These are phyloP conservation scores for Artemisia argyi DNA, from an alignment of 129 eudicot genomes.

Conservation along the genomic window DNA sequence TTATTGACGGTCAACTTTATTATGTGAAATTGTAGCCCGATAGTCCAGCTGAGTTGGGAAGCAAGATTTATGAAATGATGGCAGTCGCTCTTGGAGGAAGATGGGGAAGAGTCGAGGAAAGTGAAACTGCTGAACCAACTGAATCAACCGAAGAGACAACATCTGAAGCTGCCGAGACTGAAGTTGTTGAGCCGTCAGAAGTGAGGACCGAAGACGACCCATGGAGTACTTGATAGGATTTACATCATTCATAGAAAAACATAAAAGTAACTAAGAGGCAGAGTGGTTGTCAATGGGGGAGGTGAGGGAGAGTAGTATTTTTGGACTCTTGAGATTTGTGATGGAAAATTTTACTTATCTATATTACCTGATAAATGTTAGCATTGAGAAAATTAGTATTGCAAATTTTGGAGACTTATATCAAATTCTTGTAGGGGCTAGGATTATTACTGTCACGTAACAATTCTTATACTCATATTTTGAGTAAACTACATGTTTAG, in stretches of 20 bases:
- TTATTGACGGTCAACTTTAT: background rate
- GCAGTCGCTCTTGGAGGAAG: slow-evolving; percentile 94
- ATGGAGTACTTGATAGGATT: slow-evolving; percentile 67
- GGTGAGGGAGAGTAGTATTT: slow-evolving; percentile 9
- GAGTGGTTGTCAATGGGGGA: background rate
- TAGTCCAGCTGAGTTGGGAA: slow-evolving; percentile 95
- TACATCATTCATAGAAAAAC: background rate
- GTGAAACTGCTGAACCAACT: slow-evolving; percentile 32
- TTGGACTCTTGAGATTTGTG: slow-evolving; percentile 18
- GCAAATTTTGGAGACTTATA: too few species aligned
- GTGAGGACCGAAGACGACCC: slow-evolving; percentile 86
- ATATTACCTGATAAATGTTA: too few species aligned
- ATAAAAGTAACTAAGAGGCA: background rate
- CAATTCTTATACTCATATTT: too few species aligned
- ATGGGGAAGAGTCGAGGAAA: slow-evolving; percentile 86
- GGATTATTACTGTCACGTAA: too few species aligned
- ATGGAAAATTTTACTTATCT: background rate
- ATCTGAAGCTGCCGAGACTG: slow-evolving; percentile 33
- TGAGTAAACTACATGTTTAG: too few species aligned
- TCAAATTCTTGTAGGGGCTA: too few species aligned
- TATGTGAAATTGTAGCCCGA: slow-evolving; percentile 62
- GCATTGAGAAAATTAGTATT: background rate
- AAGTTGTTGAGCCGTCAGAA: slow-evolving; percentile 94
- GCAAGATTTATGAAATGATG: slow-evolving; percentile 98
- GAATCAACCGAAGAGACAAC: slow-evolving; percentile 37